Conservation (phyloP, 805 yeast genomes). For the Hanseniaspora pseudoguilliermondii region DNA sequence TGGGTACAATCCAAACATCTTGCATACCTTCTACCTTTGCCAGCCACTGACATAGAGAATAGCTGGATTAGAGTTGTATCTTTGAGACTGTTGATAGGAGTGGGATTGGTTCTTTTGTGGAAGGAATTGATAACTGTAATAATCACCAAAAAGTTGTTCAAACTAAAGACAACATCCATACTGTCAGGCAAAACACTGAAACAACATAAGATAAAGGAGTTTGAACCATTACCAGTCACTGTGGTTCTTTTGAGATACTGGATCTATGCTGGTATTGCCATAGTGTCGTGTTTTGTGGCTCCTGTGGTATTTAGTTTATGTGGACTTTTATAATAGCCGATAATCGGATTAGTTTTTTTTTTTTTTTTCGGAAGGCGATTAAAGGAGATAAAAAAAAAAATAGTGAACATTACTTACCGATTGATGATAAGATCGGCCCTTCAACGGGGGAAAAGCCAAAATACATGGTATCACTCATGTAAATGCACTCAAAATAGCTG, state of each 20-base stretch:
- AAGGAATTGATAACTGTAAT: slow-evolving; percentile 54
- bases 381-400: background rate
- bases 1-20: background rate
- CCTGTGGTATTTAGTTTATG: slow-evolving; percentile 19
- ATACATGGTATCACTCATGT: no score
- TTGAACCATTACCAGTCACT: slow-evolving; percentile 52
- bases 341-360: background rate
- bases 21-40: background rate
- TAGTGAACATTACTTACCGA: no score
- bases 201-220: slow-evolving; percentile 22
- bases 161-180: slow-evolving; percentile 13
- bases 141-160: slow-evolving; percentile 39
- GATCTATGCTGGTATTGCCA: slow-evolving; percentile 72
- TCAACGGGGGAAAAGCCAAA: no score
- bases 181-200: slow-evolving; percentile 20
- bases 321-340: slow-evolving; percentile 1
- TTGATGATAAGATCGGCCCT: no score
- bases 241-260: slow-evolving; percentile 65
- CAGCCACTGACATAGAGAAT: slow-evolving; percentile 20
- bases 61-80: slow-evolving; percentile 24
- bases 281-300: slow-evolving; percentile 34
- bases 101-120: slow-evolving; percentile 55
- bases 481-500: no score
- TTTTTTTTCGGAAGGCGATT: background rate
- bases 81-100: slow-evolving; percentile 49